These are phyloP conservation scores for Mycena haematopus DNA, from an alignment of 768 basidiomycete genomes.

Conservation along the genomic window DNA sequence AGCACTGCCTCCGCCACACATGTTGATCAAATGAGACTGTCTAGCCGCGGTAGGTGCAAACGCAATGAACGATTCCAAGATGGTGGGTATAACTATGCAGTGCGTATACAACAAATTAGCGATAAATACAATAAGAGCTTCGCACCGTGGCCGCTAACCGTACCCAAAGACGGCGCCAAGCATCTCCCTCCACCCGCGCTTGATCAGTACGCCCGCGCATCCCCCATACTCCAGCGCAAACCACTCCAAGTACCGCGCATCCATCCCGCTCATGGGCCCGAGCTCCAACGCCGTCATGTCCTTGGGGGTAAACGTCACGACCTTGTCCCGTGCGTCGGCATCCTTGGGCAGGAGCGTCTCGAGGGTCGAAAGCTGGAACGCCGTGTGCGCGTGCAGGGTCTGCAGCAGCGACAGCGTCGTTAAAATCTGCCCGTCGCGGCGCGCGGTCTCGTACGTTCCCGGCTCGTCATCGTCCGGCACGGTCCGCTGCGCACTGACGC, in stretches of 20 bases:
- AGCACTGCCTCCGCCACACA: no score
- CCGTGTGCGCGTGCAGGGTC: slow-evolving; percentile 70
- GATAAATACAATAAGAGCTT: slow-evolving; percentile 21
- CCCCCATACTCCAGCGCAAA: slow-evolving; percentile 62
- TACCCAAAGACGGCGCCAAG: slow-evolving; percentile 51
- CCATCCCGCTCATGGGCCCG: slow-evolving; percentile 72
- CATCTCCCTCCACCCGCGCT: slow-evolving; percentile 58
- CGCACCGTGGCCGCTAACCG: background rate
- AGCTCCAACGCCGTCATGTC: slow-evolving; percentile 75
- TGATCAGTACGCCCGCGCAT: slow-evolving; percentile 48
- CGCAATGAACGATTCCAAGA: background rate
- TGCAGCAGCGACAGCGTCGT: slow-evolving; percentile 68
- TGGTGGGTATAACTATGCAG: background rate
- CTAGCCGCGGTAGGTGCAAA: no score
- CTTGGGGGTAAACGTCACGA: slow-evolving; percentile 59
- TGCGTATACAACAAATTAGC: slow-evolving; percentile 24
- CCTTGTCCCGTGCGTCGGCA: slow-evolving; percentile 29
- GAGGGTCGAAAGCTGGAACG: slow-evolving; percentile 60
- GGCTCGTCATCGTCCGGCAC: slow-evolving; percentile 32
- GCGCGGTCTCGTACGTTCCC: slow-evolving; percentile 15
- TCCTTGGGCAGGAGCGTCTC: slow-evolving; percentile 40
- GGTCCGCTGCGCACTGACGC: slow-evolving; percentile 30
- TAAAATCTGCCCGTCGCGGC: slow-evolving; percentile 43
- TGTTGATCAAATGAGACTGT: no score
- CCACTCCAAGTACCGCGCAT: slow-evolving; percentile 82